phyloP scores from a whole-genome alignment of 1,139 yeast species.

The Hansenula lynferdii region DNA sequence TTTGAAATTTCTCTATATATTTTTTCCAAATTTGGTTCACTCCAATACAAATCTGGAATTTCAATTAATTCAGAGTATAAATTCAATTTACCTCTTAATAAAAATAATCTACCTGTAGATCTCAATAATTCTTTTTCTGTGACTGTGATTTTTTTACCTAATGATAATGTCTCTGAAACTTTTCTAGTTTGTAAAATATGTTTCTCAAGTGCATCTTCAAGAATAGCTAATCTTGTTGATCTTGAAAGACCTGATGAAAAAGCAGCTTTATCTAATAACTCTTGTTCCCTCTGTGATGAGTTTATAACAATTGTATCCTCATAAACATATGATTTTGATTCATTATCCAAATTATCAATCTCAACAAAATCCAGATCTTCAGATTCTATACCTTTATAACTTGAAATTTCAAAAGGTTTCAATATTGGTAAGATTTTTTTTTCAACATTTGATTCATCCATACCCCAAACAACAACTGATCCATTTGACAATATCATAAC shows the following conservation, averaged over 20 bases:
- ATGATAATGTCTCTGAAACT: slow-evolving; percentile 61
- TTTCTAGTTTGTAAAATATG: slow-evolving; percentile 58
- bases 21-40: slow-evolving; percentile 77
- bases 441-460: slow-evolving; percentile 42
- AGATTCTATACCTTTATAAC: slow-evolving; percentile 54
- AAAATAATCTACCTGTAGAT: slow-evolving; percentile 68
- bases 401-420: slow-evolving; percentile 40
- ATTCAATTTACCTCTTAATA: slow-evolving; percentile 76
- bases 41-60: slow-evolving; percentile 91
- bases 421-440: slow-evolving; percentile 45
- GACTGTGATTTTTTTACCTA: slow-evolving; percentile 53
- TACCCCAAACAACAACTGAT: slow-evolving; percentile 78
- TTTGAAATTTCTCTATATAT: slow-evolving; percentile 68
- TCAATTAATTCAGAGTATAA: slow-evolving; percentile 86
- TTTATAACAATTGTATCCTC: slow-evolving; percentile 69
- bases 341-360: slow-evolving; percentile 22
- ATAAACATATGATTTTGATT: slow-evolving; percentile 32
- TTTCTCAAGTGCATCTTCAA: slow-evolving; percentile 67
- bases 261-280: slow-evolving; percentile 75
- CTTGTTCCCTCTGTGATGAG: slow-evolving; percentile 40
- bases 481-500: slow-evolving; percentile 68
- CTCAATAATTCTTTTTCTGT: slow-evolving; percentile 60
- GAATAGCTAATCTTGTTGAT: slow-evolving; percentile 76
- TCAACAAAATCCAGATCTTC: slow-evolving; percentile 90
- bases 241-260: slow-evolving; percentile 85